phyloP scores from a whole-genome alignment of 108 stramenopile genomes.

The Fragilaria radians region DNA sequence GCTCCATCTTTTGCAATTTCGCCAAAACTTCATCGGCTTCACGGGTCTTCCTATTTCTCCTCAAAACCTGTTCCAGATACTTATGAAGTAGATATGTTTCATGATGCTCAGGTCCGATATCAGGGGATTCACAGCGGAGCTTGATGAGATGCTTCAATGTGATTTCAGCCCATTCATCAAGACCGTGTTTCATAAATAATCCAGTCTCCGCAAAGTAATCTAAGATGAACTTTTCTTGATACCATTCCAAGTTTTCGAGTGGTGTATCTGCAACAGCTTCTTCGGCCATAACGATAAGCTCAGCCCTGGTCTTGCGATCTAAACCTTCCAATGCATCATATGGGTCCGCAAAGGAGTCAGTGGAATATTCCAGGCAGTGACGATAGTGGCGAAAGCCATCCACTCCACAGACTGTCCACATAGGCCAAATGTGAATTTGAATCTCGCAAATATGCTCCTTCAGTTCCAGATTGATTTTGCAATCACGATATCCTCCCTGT shows the following conservation, averaged over 20 bases:
- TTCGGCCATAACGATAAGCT: conserved; percentile 87
- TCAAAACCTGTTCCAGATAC: conserved; percentile 59
- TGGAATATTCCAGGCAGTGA: conserved; percentile 84
- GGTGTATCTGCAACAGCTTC: conserved; percentile 84
- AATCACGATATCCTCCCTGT: conserved; percentile 79
- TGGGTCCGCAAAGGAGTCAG: conserved; percentile 76
- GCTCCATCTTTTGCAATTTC: conserved; percentile 20
- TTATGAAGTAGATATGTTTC: conserved; percentile 64
- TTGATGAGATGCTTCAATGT: conserved; percentile 65
- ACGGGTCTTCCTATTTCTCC: conserved; percentile 43
- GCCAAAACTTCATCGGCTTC: conserved; percentile 61
- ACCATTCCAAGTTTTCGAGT: conserved; percentile 82
- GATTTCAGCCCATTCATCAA: conserved; percentile 73
- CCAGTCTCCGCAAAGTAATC: conserved; percentile 88
- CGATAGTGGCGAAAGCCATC: conserved; percentile 88
- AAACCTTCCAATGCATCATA: conserved; percentile 75
- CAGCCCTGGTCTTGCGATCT: conserved; percentile 85
- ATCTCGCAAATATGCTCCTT: conserved; percentile 88
- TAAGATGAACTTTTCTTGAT: conserved; percentile 82
- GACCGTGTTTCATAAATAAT: conserved; percentile 72
- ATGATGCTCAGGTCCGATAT: conserved; percentile 82
- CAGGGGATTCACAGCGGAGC: conserved; percentile 66
- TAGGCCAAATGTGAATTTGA: conserved; percentile 80
- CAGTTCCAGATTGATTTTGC: conserved; percentile 78
- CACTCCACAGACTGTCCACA: conserved; percentile 84